Percentiles rank a stretch among this genome's conserved stretches.
These are phyloP conservation scores for Mortierella sp. DNA, from an alignment of 371 early-diverging fungal genomes.

Conservation along the genomic window DNA sequence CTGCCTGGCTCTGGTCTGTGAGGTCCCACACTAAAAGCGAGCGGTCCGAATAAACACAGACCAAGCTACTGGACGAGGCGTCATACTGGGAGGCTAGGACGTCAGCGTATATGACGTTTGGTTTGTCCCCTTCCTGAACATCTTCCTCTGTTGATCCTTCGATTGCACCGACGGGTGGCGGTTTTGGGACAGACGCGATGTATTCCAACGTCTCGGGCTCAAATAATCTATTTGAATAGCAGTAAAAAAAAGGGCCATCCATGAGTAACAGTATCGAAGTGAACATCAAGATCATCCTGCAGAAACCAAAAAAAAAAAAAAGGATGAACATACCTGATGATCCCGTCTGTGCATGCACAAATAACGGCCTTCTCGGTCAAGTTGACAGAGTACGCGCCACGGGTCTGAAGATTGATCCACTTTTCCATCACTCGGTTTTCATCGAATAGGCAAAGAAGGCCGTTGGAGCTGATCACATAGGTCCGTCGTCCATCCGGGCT, in stretches of 20 bases:
- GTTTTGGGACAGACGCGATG: constrained; percentile 76
- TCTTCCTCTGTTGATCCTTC: constrained; percentile 33
- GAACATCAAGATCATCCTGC: too few species aligned
- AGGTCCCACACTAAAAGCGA: constrained; percentile 84
- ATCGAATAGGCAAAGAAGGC: constrained; percentile 76
- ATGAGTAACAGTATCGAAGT: too few species aligned
- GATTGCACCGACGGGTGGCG: constrained; percentile 70
- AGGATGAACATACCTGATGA: constrained; percentile 61
- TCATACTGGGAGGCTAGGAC: constrained; percentile 43
- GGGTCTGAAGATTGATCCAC: constrained; percentile 83
- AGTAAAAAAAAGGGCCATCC: neutral
- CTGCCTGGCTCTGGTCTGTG: constrained; percentile 68
- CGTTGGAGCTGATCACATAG: constrained; percentile 76
- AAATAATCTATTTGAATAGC: constrained; percentile 65
- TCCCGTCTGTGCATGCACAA: constrained; percentile 81
- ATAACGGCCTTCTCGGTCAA: constrained; percentile 70
- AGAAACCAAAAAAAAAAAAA: neutral
- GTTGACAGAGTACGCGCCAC: constrained; percentile 71
- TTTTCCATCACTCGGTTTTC: constrained; percentile 75
- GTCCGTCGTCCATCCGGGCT: constrained; percentile 60
- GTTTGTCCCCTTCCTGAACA: constrained; percentile 41
- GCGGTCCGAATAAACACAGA: constrained; percentile 76
- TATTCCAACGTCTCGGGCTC: constrained; percentile 76
- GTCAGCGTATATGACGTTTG: constrained; percentile 36
- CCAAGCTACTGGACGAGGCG: constrained; percentile 56